A percentile compares a stretch with the other conserved stretches of the same genome.
Evolutionary conservation across 495 filamentous ascomycete genomes (phyloP).

Genomic region (Neurospora sp.): DNA sequence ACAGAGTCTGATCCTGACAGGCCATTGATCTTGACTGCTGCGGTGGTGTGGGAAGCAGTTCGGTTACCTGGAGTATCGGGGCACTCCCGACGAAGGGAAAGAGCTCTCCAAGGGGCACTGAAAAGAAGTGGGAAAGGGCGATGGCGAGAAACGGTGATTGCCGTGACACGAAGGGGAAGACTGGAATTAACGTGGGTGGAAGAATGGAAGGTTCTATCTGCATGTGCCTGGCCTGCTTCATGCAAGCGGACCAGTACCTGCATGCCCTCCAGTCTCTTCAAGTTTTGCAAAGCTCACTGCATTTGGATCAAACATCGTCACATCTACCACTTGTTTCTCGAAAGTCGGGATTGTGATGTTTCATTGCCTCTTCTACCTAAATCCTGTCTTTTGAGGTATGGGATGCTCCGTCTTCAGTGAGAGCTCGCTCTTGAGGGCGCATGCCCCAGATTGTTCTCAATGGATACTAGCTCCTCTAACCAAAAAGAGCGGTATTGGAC

Average conservation of each 20-base stretch:
- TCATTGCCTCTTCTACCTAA: background rate
- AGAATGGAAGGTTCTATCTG: background rate
- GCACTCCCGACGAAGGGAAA: too few relatives aligned
- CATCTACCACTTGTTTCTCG: background rate
- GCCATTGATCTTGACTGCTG: too few relatives aligned
- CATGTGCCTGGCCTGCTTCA: background rate
- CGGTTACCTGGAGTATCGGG: too few relatives aligned
- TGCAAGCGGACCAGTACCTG: background rate
- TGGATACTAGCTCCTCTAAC: background rate
- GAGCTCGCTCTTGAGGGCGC: background rate
- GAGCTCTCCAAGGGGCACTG: too few relatives aligned
- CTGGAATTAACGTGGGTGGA: background rate
- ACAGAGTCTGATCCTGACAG: too few relatives aligned
- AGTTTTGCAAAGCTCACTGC: background rate
- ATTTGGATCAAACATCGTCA: background rate
- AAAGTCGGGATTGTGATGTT: background rate
- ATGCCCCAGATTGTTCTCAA: background rate
- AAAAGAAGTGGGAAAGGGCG: too few relatives aligned
- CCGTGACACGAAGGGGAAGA: background rate
- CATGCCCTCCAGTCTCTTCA: background rate
- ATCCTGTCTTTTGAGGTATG: background rate
- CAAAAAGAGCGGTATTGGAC: background rate
- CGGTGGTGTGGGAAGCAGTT: too few relatives aligned
- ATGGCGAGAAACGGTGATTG: too few relatives aligned
- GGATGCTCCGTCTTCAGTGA: background rate